These are phyloP conservation scores for Aquilaria agallochum DNA, from an alignment of 441 rosid genomes.

Conservation along the genomic window DNA sequence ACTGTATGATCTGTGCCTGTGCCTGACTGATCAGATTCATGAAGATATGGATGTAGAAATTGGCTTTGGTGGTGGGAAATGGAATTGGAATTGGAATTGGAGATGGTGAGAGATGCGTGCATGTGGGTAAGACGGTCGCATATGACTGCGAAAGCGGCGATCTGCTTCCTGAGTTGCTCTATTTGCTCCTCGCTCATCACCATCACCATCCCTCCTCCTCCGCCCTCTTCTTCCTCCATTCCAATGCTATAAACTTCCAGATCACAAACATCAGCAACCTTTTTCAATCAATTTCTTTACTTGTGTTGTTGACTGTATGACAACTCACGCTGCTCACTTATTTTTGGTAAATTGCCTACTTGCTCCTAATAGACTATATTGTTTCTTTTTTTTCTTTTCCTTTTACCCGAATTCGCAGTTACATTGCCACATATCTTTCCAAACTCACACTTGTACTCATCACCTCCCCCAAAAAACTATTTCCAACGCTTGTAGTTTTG, in stretches of 20 bases:
- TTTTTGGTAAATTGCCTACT: not conserved
- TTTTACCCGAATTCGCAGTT: too few relatives aligned
- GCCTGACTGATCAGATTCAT: too few relatives aligned
- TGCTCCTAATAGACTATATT: too few relatives aligned
- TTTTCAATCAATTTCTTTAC: constrained; percentile 16
- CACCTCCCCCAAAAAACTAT: too few relatives aligned
- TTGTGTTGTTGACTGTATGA: not conserved
- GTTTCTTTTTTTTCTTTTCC: too few relatives aligned
- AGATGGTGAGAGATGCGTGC: constrained; percentile 26
- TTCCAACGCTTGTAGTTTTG: too few relatives aligned
- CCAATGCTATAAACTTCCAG: constrained; percentile 1
- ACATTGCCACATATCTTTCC: too few relatives aligned
- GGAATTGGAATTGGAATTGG: too few relatives aligned
- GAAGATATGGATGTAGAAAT: too few relatives aligned
- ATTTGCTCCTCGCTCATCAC: constrained; percentile 95
- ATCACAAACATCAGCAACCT: not conserved
- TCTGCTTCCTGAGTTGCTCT: constrained; percentile 81
- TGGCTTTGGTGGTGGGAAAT: too few relatives aligned
- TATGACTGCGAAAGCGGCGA: constrained; percentile 61
- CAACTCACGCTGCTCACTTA: not conserved
- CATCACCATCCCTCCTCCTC: constrained; percentile 29
- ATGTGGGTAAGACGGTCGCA: constrained; percentile 73
- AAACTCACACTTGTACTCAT: too few relatives aligned
- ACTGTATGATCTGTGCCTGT: constrained; percentile 17
- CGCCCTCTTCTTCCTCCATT: constrained; percentile 23